Percentiles rank a stretch among this genome's conserved stretches.
These are phyloP conservation scores for Kondoa malvinella DNA, from an alignment of 768 basidiomycete species.

Conservation along the genomic window DNA sequence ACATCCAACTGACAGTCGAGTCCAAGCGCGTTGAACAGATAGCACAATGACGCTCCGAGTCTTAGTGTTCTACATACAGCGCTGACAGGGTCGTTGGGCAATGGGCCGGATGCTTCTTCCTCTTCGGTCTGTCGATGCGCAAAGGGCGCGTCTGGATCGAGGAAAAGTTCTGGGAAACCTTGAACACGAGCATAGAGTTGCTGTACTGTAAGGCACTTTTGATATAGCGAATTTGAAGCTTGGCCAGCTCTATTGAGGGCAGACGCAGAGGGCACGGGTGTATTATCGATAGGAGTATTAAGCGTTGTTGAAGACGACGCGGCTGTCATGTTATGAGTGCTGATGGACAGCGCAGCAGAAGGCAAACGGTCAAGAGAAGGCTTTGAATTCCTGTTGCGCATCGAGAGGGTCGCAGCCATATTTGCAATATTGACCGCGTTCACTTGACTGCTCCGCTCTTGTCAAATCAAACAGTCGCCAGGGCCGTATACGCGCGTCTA, in stretches of 20 bases:
- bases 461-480: background rate
- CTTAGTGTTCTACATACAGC: constrained; percentile 90
- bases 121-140: background rate
- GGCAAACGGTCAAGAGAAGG: background rate
- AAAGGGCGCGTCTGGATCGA: constrained; percentile 11
- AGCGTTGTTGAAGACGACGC: background rate
- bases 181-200: constrained; percentile 21
- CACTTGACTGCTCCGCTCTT: too few species aligned
- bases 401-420: background rate
- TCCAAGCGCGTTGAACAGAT: constrained; percentile 75
- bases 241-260: background rate
- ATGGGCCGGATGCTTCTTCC: constrained; percentile 7
- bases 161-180: constrained; percentile 24
- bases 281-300: background rate
- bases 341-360: background rate
- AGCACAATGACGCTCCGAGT: constrained; percentile 81
- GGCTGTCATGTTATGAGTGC: background rate
- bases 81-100: constrained; percentile 74
- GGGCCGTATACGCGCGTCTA: too few species aligned
- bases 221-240: constrained; percentile 22
- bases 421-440: background rate
- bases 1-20: constrained; percentile 39
- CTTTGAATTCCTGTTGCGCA: background rate
- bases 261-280: background rate
- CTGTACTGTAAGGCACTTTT: constrained; percentile 21